A percentile compares a stretch with the other conserved stretches of the same genome.
These are phyloP conservation scores for Blastobotrys capitulatus DNA, from an alignment of 1,139 yeast species.

Conservation along the genomic window DNA sequence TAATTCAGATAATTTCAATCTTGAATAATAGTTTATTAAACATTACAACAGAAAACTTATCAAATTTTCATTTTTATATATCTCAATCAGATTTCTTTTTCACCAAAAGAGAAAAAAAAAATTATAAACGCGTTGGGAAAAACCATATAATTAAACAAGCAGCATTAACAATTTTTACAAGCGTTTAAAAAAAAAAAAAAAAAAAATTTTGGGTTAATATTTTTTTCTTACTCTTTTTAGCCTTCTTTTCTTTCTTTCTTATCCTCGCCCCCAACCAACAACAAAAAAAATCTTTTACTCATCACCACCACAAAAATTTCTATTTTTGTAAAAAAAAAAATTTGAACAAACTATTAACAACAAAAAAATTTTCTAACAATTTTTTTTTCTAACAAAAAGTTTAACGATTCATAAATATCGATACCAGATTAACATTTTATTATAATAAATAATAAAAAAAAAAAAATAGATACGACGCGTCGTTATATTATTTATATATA, in stretches of 20 bases:
- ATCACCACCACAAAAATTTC: background rate
- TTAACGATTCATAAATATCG: too few relatives aligned
- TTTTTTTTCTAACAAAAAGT: background rate
- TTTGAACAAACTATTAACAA: background rate
- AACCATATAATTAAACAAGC: too few relatives aligned
- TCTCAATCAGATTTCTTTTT: too few relatives aligned
- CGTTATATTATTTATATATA: background rate
- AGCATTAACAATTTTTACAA: too few relatives aligned
- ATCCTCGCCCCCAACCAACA: background rate
- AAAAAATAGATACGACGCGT: background rate
- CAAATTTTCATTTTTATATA: too few relatives aligned
- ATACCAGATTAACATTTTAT: too few relatives aligned
- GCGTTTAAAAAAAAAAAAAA: background rate
- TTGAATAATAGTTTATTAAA: too few relatives aligned
- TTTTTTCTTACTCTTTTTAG: background rate
- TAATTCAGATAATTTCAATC: too few relatives aligned
- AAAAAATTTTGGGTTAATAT: background rate
- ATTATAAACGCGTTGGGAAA: background rate
- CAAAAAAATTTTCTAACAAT: background rate
- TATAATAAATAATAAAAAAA: background rate
- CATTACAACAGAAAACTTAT: background rate
- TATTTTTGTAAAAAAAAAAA: background rate
- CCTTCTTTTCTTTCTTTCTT: too few relatives aligned
- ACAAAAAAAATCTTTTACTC: background rate
- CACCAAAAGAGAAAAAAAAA: too few relatives aligned